Evolutionary conservation across 2,329 filamentous ascomycete genomes (phyloP), one percentile per base, ranked within the genome.

Genomic region (Fusarium heterosporum): DNA sequence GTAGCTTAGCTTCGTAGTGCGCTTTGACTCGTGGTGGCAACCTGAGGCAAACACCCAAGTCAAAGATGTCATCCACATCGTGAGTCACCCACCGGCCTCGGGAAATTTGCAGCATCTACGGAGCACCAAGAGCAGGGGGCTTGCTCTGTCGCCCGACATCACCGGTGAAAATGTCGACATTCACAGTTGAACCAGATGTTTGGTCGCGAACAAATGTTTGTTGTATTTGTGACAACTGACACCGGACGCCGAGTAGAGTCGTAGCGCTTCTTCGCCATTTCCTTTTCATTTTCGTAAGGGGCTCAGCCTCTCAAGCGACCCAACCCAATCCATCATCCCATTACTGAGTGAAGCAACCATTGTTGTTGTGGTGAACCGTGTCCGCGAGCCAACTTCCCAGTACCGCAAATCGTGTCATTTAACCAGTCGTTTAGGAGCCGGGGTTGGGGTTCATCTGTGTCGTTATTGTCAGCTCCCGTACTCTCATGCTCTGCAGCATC

Each of bases 391-490:
- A 73, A 75, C 59, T 67, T 74, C 70, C 67, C 67, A 59, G 69
- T 73, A 68, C 73, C 71, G 65, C 66, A 70, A 71, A 64, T 68
- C 67, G 68, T 67, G 62, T 58, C 53, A 48, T 57, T 52, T 73
- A 62, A 47, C 58, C 46, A 55, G 49, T 71, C 61, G 66, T 68
- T 84, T 91, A 93, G 76, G 88, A 79, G 80, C 88, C 89, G 77
- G 91, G 91, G 88, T 93, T 93, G 82, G 91, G 90, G 89, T 94
- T 94, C 91, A 94, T 94, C 91, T 92, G 71, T 91, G 68, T 66
- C 40, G 22, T 11, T 4, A n/a, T 49, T 47, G 74, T 77, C 71
- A 78, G 75, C 55, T 42, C 52, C 55, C 49, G 42, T 22, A 13
- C 34, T 56, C 25, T 17, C 38, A 22, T 32, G 32, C 22, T 30